Percentiles rank a stretch among this genome's conserved stretches.
These are phyloP conservation scores for Russula foetens DNA, from an alignment of 768 basidiomycete genomes.

Conservation along the genomic window DNA sequence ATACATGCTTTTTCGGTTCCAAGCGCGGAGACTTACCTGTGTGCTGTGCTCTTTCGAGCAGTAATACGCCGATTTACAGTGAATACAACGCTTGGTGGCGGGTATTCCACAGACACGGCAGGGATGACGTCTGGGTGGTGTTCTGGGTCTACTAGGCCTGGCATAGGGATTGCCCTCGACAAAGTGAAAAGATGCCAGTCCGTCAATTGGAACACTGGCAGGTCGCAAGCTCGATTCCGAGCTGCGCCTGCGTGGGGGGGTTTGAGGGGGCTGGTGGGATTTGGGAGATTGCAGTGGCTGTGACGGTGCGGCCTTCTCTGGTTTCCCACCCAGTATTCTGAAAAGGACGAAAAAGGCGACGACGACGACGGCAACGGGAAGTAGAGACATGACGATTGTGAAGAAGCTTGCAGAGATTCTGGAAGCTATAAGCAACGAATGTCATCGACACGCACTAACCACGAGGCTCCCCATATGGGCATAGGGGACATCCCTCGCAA, in stretches of 20 bases:
- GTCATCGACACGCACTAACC: constrained; percentile 1
- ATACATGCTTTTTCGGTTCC: not conserved
- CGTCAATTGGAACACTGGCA: not conserved
- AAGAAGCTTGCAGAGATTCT: not conserved
- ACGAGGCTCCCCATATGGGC: constrained; percentile 16
- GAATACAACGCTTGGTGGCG: constrained; percentile 8
- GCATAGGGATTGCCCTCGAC: not conserved
- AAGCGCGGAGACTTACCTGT: not conserved
- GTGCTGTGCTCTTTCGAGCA: constrained; percentile 10
- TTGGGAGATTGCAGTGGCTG: not conserved
- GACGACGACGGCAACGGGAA: constrained; percentile 12
- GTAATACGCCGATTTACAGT: constrained; percentile 14
- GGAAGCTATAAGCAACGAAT: constrained; percentile 3
- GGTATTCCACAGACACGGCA: constrained; percentile 15
- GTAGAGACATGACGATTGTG: constrained; percentile 12
- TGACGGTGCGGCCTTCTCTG: not conserved
- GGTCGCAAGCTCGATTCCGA: not conserved
- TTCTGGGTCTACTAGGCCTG: not conserved
- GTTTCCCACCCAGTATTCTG: constrained; percentile 3
- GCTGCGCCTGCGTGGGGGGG: not conserved
- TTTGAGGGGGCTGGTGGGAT: not conserved
- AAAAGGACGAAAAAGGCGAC: constrained; percentile 9
- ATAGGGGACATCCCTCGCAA: not conserved
- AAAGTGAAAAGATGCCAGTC: not conserved
- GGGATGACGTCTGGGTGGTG: constrained; percentile 8